Conservation (phyloP, 2,329 filamentous ascomycete genomes). For the Aspergillus sp. region DNA sequence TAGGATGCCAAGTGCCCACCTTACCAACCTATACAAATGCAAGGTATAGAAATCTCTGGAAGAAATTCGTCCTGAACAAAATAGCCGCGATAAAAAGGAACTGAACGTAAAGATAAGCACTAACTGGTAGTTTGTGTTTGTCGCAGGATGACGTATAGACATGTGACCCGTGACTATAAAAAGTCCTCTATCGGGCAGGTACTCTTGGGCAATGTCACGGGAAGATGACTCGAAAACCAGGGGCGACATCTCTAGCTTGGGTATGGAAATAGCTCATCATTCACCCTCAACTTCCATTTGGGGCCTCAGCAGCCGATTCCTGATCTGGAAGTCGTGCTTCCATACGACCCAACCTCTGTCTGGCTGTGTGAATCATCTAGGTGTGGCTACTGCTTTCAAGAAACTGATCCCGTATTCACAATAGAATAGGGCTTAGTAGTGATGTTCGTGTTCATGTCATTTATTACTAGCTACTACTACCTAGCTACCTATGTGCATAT, state of each 20-base stretch:
- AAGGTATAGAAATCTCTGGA: not conserved
- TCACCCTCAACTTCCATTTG: too few species aligned
- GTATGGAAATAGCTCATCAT: too few species aligned
- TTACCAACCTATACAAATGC: not conserved
- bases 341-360: too few species aligned
- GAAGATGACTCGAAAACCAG: too few species aligned
- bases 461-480: not conserved
- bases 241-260: too few species aligned
- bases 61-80: not conserved
- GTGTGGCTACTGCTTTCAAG: not conserved
- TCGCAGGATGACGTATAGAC: constrained; percentile 3
- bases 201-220: too few species aligned
- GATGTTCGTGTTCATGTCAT: not conserved
- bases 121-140: not conserved
- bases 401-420: not conserved
- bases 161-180: not conserved
- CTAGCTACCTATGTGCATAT: not conserved
- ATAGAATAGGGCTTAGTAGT: not conserved
- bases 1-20: not conserved
- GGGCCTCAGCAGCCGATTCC: too few species aligned
- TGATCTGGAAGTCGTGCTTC: too few species aligned
- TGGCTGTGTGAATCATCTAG: too few species aligned
- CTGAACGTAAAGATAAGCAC: not conserved
- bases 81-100: not conserved
- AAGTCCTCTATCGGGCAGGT: not conserved